phyloP scores from a whole-genome alignment of 208 protist genomes.

The Leishmania lainsoni region DNA sequence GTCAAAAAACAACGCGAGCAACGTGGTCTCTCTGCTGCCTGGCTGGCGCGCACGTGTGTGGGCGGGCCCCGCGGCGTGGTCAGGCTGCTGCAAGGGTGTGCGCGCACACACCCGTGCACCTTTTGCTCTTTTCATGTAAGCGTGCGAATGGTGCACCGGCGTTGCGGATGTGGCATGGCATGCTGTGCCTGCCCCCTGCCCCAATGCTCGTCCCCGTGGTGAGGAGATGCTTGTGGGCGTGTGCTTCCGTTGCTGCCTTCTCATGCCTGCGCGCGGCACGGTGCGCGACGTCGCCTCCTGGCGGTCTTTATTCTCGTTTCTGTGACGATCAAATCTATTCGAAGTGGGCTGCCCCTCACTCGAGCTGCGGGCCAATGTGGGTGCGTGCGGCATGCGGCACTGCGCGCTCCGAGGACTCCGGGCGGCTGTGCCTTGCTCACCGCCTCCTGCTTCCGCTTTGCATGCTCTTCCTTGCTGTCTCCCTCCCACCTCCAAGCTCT shows the following conservation, averaged over 20 bases:
- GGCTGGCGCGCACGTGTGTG: not conserved
- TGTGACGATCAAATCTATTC: not conserved
- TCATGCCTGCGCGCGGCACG: not conserved
- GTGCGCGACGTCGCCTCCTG: not conserved
- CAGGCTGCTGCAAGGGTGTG: not conserved
- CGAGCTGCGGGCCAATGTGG: not conserved
- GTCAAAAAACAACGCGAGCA: not conserved
- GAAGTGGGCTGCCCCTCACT: not conserved
- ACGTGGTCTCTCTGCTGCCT: not conserved
- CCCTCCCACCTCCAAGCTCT: too few species aligned
- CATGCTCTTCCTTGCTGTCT: not conserved
- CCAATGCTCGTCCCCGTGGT: not conserved
- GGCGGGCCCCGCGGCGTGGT: not conserved
- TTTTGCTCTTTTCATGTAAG: too few species aligned
- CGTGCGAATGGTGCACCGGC: not conserved
- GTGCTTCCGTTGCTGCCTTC: not conserved
- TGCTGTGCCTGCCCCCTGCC: not conserved
- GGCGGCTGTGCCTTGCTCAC: not conserved
- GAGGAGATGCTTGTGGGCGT: too few species aligned
- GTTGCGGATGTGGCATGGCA: not conserved
- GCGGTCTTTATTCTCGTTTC: not conserved
- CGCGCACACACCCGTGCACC: not conserved
- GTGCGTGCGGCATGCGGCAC: too few species aligned
- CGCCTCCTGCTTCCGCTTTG: not conserved
- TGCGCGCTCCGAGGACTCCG: too few species aligned